Evolutionary conservation across 495 filamentous ascomycete genomes (phyloP).

Genomic region (Podospora pseudocomata): DNA sequence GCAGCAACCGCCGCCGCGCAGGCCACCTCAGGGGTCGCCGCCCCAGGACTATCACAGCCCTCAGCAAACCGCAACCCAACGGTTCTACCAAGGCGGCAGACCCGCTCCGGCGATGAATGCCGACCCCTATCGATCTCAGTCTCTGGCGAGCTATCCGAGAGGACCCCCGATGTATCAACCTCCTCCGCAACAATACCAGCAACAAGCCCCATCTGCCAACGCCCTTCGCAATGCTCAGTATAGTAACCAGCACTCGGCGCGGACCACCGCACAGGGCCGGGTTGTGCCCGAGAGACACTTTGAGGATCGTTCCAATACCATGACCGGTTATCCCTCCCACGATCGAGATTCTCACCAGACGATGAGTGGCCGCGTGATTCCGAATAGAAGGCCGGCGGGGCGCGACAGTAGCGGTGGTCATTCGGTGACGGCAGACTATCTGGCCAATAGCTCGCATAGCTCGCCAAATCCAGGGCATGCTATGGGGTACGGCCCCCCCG

Average conservation of each 20-base stretch:
- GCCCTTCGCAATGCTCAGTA: conserved; percentile 76
- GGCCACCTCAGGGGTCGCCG: conserved; percentile 25
- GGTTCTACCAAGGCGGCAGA: conserved; percentile 50
- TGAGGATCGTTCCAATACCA: conserved; percentile 91
- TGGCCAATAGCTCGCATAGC: conserved; percentile 11
- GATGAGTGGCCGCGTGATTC: conserved; percentile 87
- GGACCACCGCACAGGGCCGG: conserved; percentile 87
- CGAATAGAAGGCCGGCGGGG: conserved; percentile 48
- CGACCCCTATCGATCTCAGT: conserved; percentile 83
- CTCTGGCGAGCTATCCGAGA: conserved; percentile 72
- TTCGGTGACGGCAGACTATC: conserved; percentile 19
- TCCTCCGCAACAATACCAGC: conserved; percentile 62
- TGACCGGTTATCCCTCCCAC: conserved; percentile 73
- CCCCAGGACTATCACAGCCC: conserved; percentile 54
- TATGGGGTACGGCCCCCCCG: conserved; percentile 34
- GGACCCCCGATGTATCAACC: conserved; percentile 58
- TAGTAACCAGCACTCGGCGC: conserved; percentile 48
- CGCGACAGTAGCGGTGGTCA: conserved; percentile 7
- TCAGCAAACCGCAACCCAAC: conserved; percentile 50
- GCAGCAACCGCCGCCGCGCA: conserved; percentile 21
- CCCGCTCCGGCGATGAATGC: conserved; percentile 71
- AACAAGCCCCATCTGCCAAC: conserved; percentile 63
- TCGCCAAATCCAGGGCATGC: conserved; percentile 21
- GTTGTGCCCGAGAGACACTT: conserved; percentile 79
- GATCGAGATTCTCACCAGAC: conserved; percentile 81